These are phyloP conservation scores for Hypoxylon sp. DNA, from an alignment of 2,329 filamentous ascomycete genomes.

Conservation along the genomic window DNA sequence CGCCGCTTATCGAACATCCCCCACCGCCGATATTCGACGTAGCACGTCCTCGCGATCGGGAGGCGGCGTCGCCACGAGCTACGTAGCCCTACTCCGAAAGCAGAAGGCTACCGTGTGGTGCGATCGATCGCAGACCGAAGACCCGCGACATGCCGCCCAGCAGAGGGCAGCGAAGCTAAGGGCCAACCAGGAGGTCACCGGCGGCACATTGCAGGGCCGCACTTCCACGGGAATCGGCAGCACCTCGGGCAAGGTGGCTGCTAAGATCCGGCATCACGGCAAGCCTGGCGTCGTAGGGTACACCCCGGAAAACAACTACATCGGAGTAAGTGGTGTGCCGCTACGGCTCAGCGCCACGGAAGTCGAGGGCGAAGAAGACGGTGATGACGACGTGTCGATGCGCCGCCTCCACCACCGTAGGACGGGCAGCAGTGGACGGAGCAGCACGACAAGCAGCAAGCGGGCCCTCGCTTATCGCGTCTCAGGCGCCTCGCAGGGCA, in stretches of 20 bases:
- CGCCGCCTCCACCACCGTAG: constrained; percentile 69
- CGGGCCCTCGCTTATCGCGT: constrained; percentile 59
- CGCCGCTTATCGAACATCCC: constrained; percentile 64
- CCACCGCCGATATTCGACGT: constrained; percentile 69
- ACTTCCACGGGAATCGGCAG: constrained; percentile 69
- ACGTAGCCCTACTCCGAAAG: constrained; percentile 93
- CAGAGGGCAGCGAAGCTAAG: constrained; percentile 88
- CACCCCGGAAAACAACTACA: constrained; percentile 77
- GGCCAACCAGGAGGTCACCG: constrained; percentile 83
- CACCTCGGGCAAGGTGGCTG: constrained; percentile 68
- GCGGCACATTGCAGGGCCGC: constrained; percentile 61
- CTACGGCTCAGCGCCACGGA: constrained; percentile 94
- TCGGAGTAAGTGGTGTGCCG: constrained; percentile 80
- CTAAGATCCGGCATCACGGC: constrained; percentile 89
- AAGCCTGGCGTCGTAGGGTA: constrained; percentile 83
- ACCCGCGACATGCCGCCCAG: constrained; percentile 81
- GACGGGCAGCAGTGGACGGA: constrained; percentile 78
- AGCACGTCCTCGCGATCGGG: constrained; percentile 83
- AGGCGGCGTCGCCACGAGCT: constrained; percentile 70
- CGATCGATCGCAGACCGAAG: constrained; percentile 90
- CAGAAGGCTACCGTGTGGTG: constrained; percentile 99
- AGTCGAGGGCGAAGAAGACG: constrained; percentile 86
- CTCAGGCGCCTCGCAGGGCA: constrained; percentile 56
- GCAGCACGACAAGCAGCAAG: constrained; percentile 66
- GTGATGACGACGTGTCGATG: constrained; percentile 68